phyloP scores from a whole-genome alignment of 352 stramenopile genomes.

The Achlya hypogyna region DNA sequence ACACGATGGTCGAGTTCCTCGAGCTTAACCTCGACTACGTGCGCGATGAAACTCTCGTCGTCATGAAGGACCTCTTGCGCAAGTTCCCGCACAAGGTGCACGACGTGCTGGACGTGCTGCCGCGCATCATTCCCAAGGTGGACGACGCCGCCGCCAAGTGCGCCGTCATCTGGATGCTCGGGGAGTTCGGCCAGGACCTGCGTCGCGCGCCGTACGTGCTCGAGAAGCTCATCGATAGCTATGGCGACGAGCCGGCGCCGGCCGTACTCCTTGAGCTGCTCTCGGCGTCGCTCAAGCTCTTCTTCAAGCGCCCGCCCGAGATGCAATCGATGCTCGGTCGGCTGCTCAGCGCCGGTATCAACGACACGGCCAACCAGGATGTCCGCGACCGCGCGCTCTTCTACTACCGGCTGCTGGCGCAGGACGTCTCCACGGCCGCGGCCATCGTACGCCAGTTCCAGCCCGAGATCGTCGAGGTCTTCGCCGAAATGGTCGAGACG shows the following conservation, averaged over 20 bases:
- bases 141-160: constrained; percentile 84
- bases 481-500: constrained; percentile 73
- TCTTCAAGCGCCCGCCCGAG: constrained; percentile 97
- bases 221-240: constrained; percentile 92
- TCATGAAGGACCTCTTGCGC: constrained; percentile 93
- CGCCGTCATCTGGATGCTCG: constrained; percentile 94
- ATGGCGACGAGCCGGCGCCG: constrained; percentile 82
- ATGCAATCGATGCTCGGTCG: constrained; percentile 96
- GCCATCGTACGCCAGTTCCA: constrained; percentile 80
- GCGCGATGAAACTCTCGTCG: constrained; percentile 91
- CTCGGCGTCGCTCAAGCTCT: constrained; percentile 94
- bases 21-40: constrained; percentile 96
- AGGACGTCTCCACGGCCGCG: constrained; percentile 89
- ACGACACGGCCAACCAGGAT: constrained; percentile 93
- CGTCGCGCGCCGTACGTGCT: constrained; percentile 94
- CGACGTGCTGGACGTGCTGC: constrained; percentile 82
- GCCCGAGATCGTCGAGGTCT: constrained; percentile 73
- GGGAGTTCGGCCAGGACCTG: constrained; percentile 92
- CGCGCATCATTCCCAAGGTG: constrained; percentile 63
- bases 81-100: constrained; percentile 93
- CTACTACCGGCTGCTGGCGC: constrained; percentile 94
- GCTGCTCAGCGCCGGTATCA: constrained; percentile 89
- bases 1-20: constrained; percentile 94
- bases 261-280: constrained; percentile 92
- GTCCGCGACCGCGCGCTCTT: constrained; percentile 95